Conservation (phyloP, 805 yeast genomes). For the Candida fluviatilis region DNA sequence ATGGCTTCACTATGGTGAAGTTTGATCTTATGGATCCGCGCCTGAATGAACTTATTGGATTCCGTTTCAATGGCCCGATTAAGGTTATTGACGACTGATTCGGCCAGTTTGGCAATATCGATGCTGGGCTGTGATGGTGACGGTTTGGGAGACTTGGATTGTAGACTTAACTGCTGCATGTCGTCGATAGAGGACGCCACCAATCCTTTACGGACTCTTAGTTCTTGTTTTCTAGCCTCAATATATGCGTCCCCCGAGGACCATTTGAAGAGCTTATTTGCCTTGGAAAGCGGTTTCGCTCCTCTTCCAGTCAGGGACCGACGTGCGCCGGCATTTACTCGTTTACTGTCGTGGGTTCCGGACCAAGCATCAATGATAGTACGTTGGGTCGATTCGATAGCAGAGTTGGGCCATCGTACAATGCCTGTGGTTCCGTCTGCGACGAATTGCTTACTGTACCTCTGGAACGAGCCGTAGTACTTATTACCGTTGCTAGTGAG, state of each 20-base stretch:
- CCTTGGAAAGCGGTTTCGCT: constrained; percentile 9
- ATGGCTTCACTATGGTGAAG: constrained; percentile 37
- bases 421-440: constrained; percentile 11
- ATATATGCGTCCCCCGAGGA: constrained; percentile 39
- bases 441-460: constrained; percentile 31
- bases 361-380: constrained; percentile 22
- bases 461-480: constrained; percentile 30
- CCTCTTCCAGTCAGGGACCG: constrained; percentile 2
- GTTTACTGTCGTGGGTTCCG: constrained; percentile 11
- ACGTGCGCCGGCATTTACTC: neutral
- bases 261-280: constrained; percentile 40
- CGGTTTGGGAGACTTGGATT: constrained; percentile 13
- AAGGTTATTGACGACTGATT: constrained; percentile 21
- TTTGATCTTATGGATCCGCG: constrained; percentile 33
- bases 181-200: constrained; percentile 4
- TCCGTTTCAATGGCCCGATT: constrained; percentile 30
- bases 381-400: constrained; percentile 18
- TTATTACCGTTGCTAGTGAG: constrained; percentile 23
- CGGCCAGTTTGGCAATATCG: constrained; percentile 14
- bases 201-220: constrained; percentile 2
- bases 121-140: constrained; percentile 11
- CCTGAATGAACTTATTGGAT: constrained; percentile 34
- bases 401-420: constrained; percentile 30
- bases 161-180: constrained; percentile 4
- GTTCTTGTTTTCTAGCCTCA: constrained; percentile 20